These are phyloP conservation scores for Daldinia caldariorum DNA, from an alignment of 495 filamentous ascomycete species.

Conservation along the genomic window DNA sequence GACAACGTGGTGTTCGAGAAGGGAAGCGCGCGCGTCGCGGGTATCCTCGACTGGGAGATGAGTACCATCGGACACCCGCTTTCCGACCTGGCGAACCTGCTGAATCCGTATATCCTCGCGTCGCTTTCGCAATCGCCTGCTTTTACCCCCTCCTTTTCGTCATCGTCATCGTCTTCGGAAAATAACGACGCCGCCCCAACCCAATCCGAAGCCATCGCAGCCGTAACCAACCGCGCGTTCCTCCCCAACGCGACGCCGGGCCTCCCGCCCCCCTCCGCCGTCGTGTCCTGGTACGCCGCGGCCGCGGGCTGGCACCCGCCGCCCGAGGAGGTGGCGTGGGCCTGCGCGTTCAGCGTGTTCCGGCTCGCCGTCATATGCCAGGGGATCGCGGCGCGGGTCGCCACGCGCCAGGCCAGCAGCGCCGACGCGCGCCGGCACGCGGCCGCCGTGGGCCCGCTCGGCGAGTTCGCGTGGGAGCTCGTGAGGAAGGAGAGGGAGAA, in stretches of 20 bases:
- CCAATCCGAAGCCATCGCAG: constrained; percentile 35
- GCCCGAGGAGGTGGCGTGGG: constrained; percentile 76
- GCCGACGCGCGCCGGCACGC: constrained; percentile 78
- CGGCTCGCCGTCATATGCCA: constrained; percentile 85
- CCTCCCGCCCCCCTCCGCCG: constrained; percentile 75
- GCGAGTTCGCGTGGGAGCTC: constrained; percentile 77
- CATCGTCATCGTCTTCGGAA: constrained; percentile 24
- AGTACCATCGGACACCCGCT: constrained; percentile 94
- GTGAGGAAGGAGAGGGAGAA: constrained; percentile 45
- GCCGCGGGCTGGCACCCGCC: constrained; percentile 73
- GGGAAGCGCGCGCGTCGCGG: constrained; percentile 88
- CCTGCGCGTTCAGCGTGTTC: constrained; percentile 67
- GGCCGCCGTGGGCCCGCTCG: constrained; percentile 70
- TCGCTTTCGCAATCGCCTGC: constrained; percentile 37
- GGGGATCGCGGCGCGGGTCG: constrained; percentile 88
- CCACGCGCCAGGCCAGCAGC: constrained; percentile 89
- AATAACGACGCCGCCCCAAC: background rate
- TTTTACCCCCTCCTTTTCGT: constrained; percentile 28
- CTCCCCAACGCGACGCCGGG: constrained; percentile 70
- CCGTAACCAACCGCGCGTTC: constrained; percentile 62
- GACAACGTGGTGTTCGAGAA: constrained; percentile 96
- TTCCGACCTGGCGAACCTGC: constrained; percentile 83
- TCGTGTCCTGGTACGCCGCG: constrained; percentile 79
- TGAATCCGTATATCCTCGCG: constrained; percentile 71
- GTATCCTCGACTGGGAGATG: constrained; percentile 97